phyloP scores from a whole-genome alignment of 257 asterid genomes.

The Anisodus tanguticus region DNA sequence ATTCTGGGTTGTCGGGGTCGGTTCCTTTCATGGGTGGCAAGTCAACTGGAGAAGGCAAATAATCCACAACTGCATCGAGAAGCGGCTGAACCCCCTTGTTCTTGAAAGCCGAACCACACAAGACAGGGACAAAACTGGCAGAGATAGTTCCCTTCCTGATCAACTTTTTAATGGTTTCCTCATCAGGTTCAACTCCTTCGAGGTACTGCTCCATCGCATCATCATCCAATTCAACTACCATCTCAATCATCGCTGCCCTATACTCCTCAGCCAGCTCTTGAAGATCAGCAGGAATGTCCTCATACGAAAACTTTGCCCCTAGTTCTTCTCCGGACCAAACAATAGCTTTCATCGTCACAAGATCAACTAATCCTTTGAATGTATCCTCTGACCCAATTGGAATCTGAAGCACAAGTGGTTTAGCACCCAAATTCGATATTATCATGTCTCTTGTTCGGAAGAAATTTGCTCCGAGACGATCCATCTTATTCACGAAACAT shows the following conservation, averaged over 20 bases:
- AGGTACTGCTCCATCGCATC: conserved; percentile 84
- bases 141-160: conserved; percentile 75
- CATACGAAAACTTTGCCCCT: conserved; percentile 87
- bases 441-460: conserved; percentile 95
- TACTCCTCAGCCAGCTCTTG: conserved; percentile 73
- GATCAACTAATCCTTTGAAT: conserved; percentile 84
- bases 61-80: conserved; percentile 87
- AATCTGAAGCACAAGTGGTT: conserved; percentile 85
- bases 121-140: conserved; percentile 73
- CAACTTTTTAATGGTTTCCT: conserved; percentile 68
- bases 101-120: conserved; percentile 96
- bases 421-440: conserved; percentile 82
- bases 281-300: conserved; percentile 79
- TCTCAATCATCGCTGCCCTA: conserved; percentile 74
- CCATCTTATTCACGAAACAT: conserved; percentile 96
- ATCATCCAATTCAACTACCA: conserved; percentile 76
- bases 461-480: conserved; percentile 95
- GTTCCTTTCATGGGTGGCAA: conserved; percentile 90
- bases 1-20: conserved; percentile 86
- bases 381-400: conserved; percentile 89
- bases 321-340: conserved; percentile 94
- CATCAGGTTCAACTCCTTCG: conserved; percentile 91
- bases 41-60: conserved; percentile 88
- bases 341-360: conserved; percentile 79
- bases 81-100: conserved; percentile 95